Evolutionary conservation across 257 asterid species (phyloP), one percentile per base, ranked within the genome.

Genomic region (Solanum verrucosum): DNA sequence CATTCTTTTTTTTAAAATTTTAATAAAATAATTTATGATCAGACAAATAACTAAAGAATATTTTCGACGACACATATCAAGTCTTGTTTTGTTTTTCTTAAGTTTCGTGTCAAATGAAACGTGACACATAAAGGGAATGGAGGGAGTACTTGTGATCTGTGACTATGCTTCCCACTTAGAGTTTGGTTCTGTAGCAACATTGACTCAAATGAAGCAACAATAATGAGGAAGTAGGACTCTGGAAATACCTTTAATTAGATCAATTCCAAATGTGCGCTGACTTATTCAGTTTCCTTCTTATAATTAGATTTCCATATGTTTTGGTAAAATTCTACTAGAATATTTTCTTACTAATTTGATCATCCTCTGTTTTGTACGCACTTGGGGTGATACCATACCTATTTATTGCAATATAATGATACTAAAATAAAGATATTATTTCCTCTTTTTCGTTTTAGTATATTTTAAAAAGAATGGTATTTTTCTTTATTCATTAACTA

Each of bases 141-240:
- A n/a, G 7, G 33, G 33, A n/a, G 33, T n/a, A n/a, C 16, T n/a
- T 77, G 59, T 77, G 34, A 77, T 31, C 56, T 75, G 12, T 77
- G 84, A 77, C 60, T 70, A 29, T 77, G n/a, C 6, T 23, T 5
- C 13, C 63, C 84, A 77, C n/a, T 42, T 42, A 79, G 31, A 42
- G 15, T 44, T 44, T 79, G 52, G 15, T 46, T n/a, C 92, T 88
- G 5, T 67, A 83, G 60, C 78, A 86, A 68, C 79, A 65, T 90
- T 90, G 91, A 90, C 89, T 65, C 40, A 6, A 84, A 35, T 56
- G 37, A 88, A 79, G 34, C 29, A 67, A 15, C 16, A n/a, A 8
- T 34, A 73, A 75, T 75, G 88, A 86, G 85, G 73, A 87, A 44
- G 13, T 77, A 56, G 63, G 87, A 89, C 89, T 73, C 23, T 9